Evolutionary conservation across 1,139 yeast genomes (phyloP).

Genomic region (Pichia norvegensis): DNA sequence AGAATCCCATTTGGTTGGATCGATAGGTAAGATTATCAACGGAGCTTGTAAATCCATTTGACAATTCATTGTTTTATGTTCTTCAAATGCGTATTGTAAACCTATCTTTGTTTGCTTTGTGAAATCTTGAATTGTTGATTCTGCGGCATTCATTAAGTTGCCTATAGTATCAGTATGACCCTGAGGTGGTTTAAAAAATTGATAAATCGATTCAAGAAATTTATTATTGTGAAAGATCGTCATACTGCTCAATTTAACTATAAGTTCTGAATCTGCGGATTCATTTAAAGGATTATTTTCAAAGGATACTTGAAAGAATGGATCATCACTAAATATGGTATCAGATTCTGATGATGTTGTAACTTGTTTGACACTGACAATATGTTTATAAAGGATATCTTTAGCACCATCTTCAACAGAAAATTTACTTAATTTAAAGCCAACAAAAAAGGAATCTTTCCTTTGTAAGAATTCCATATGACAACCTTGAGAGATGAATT

Average conservation of each 20-base stretch:
- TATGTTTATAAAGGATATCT: conserved; percentile 65
- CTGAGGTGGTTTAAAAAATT: conserved; percentile 81
- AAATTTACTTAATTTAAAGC: conserved; percentile 71
- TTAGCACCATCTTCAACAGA: conserved; percentile 83
- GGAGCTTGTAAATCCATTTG: conserved; percentile 92
- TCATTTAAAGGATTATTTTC: conserved; percentile 83
- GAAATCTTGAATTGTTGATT: conserved; percentile 86
- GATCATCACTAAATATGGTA: conserved; percentile 27
- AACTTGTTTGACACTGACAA: conserved; percentile 75
- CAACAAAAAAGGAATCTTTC: conserved; percentile 67
- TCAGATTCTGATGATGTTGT: conserved; percentile 24
- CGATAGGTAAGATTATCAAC: conserved; percentile 77
- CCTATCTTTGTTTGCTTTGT: conserved; percentile 89
- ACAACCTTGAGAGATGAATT: conserved; percentile 77
- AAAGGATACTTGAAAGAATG: conserved; percentile 75
- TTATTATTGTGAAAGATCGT: conserved; percentile 80
- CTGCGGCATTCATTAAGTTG: conserved; percentile 91
- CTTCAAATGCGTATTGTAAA: conserved; percentile 84
- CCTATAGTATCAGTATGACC: conserved; percentile 84
- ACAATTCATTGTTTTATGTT: conserved; percentile 82
- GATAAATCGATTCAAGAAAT: conserved; percentile 66
- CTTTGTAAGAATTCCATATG: conserved; percentile 66
- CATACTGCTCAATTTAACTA: conserved; percentile 75
- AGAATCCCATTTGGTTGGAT: conserved; percentile 70
- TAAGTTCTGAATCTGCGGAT: conserved; percentile 69